A percentile compares a stretch with the other conserved stretches of the same genome.
Conservation (phyloP, 148 eudicot species). For the Arbutus unedo region DNA sequence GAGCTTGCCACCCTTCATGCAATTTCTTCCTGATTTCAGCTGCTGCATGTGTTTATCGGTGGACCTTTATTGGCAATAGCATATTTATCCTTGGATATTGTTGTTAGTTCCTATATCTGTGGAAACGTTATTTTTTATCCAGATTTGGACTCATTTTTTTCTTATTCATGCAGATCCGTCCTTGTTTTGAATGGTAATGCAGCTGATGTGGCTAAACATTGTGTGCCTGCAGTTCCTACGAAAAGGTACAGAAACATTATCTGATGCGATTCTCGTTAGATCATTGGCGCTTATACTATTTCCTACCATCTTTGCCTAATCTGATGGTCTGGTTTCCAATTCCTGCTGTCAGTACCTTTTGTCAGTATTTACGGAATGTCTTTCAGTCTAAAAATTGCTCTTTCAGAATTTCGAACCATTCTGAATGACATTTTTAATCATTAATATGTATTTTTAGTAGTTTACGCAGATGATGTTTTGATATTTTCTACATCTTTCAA, state of each 20-base stretch:
- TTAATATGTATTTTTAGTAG: neutral
- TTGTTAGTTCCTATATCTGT: neutral
- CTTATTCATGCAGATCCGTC: conserved; percentile 43
- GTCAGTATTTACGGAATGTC: neutral
- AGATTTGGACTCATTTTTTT: neutral
- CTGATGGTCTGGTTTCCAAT: neutral
- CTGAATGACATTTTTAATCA: neutral
- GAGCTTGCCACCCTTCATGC: conserved; percentile 1
- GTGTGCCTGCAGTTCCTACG: conserved; percentile 62
- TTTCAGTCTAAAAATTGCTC: neutral
- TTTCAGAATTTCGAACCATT: neutral
- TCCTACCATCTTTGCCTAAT: neutral
- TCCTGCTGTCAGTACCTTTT: neutral
- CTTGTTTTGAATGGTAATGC: conserved; percentile 59
- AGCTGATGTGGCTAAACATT: conserved; percentile 66
- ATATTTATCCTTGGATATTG: neutral
- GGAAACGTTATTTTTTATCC: neutral
- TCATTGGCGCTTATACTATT: neutral
- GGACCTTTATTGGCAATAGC: neutral
- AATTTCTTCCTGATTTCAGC: neutral
- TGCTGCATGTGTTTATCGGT: neutral
- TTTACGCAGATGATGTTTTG: neutral
- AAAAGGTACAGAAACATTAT: conserved; percentile 31
- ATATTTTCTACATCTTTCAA: neutral
- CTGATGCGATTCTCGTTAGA: neutral